Base-by-base conservation (phyloP, 345 rosid genomes). In the Psidium guajava region DNA sequence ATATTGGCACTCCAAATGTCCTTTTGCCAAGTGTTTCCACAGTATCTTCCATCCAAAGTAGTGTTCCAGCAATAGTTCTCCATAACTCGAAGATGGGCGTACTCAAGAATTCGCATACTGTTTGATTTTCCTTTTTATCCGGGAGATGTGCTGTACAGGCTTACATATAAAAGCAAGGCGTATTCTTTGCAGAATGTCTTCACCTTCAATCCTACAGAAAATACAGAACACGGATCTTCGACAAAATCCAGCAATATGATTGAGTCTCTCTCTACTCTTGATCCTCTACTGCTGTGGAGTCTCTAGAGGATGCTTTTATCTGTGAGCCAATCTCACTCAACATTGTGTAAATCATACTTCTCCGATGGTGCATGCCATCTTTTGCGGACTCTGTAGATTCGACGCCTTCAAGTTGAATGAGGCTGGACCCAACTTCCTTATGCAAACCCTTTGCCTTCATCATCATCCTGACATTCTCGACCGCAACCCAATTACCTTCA, bases 401-500 rank as follows among this genome's bases (percentile, higher is more conserved):
- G 24, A 56, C 27, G 53, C 87, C 85, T 82, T 64, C 84, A 42
- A 55, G 84, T 80, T 54, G 87, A 83, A 86, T 32, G 40, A 54
- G 9, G 82, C 87, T 87, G 83, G 82, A 86, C 80, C 85, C 81
- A 10, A 77, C 80, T 56, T 75, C 77, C 82, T 86, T 89, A 36
- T 84, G 84, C 36, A 92, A 83, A n/a, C 88, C 88, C 81, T 83
- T 88, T 55, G 91, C 91, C 87, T 85, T 85, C 82, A 94, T 88
- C 84, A 90, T 83, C 83, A 64, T 88, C 88, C 93, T 91, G 75
- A 91, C 86, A 54, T 82, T 87, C 87, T 93, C 94, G 64, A 91
- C 90, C 20, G 88, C 91, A 14, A 85, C 87, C 94, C 93, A 95
- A 73, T 87, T 93, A 81, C 93, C 93, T 86, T 91, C 88, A 42